phyloP scores from a whole-genome alignment of 208 protist species.

The Leishmania martiniquensis region DNA sequence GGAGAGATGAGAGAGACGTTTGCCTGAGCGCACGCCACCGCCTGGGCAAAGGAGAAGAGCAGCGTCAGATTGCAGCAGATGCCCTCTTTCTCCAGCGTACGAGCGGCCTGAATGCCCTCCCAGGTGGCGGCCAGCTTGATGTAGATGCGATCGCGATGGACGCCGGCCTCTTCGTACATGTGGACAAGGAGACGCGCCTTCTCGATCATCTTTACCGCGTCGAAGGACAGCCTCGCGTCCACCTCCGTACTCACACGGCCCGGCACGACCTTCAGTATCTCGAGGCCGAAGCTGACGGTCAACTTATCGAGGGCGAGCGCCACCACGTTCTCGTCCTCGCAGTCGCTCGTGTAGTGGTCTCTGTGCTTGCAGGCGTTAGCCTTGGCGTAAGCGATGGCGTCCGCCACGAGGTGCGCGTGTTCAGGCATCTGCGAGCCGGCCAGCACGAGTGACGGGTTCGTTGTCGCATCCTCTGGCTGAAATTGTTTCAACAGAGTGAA shows the following conservation, averaged over 20 bases:
- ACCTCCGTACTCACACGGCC: conserved; percentile 98
- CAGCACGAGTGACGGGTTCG: conserved; percentile 97
- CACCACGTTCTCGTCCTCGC: conserved; percentile 52
- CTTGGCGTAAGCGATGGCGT: conserved; percentile 94
- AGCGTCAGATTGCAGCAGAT: conserved; percentile 98
- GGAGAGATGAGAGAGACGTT: conserved; percentile 96
- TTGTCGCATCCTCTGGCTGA: conserved; percentile 97
- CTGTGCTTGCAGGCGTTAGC: conserved; percentile 53
- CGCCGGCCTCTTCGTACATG: conserved; percentile 95
- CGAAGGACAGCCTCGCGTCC: conserved; percentile 97
- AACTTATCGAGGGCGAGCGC: conserved; percentile 90
- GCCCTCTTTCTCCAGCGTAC: conserved; percentile 94
- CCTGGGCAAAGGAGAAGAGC: conserved; percentile 97
- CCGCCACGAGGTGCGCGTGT: conserved; percentile 88
- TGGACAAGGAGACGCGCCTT: conserved; percentile 95
- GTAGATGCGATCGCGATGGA: conserved; percentile 93
- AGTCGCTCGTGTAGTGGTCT: conserved; percentile 36
- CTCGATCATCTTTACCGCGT: conserved; percentile 90
- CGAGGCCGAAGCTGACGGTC: conserved; percentile 95
- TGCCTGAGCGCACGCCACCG: conserved; percentile 95
- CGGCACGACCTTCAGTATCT: conserved; percentile 98
- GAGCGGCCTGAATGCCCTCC: conserved; percentile 96
- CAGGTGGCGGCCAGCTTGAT: conserved; percentile 98
- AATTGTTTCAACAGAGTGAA: conserved; percentile 94
- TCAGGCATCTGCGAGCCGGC: conserved; percentile 87